phyloP scores from a whole-genome alignment of 2,329 filamentous ascomycete genomes.

The Cephalotrichum gorgonifer region DNA sequence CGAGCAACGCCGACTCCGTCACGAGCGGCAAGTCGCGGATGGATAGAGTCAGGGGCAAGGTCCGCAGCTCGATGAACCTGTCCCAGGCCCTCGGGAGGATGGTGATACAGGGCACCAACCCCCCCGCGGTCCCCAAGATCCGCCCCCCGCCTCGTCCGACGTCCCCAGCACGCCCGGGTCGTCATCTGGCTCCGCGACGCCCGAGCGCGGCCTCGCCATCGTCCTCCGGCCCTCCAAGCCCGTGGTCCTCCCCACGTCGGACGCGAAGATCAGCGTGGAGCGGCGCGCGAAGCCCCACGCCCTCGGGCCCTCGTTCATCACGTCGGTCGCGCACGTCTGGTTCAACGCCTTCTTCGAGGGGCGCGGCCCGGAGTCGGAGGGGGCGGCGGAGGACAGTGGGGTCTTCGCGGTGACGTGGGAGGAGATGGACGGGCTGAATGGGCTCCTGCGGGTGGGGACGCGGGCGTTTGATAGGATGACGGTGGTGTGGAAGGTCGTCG shows the following conservation, averaged over 20 bases:
- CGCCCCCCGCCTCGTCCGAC: not conserved
- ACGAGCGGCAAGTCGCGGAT: not conserved
- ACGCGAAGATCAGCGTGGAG: conserved; percentile 86
- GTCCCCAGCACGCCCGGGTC: not conserved
- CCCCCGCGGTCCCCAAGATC: not conserved
- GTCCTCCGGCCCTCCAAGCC: conserved; percentile 64
- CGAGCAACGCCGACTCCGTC: not conserved
- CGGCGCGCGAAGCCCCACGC: conserved; percentile 67
- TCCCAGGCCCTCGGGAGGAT: not conserved
- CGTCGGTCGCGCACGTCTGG: conserved; percentile 89
- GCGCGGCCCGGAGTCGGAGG: conserved; percentile 56
- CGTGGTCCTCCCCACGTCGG: conserved; percentile 66
- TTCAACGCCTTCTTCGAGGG: conserved; percentile 95
- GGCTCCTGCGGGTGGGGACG: conserved; percentile 71
- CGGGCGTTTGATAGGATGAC: conserved; percentile 72
- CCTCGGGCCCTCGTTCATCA: conserved; percentile 77
- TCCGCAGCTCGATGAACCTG: not conserved
- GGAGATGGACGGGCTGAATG: conserved; percentile 88
- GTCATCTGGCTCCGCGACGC: not conserved
- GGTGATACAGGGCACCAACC: not conserved
- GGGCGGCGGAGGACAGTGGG: conserved; percentile 56
- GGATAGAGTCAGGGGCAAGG: not conserved
- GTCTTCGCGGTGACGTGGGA: conserved; percentile 51
- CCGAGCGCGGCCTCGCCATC: conserved; percentile 52
- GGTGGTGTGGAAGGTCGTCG: conserved; percentile 64